A percentile compares a stretch with the other conserved stretches of the same genome.
Evolutionary conservation across 805 yeast genomes (phyloP).

Genomic region (Myxozyma udenii): DNA sequence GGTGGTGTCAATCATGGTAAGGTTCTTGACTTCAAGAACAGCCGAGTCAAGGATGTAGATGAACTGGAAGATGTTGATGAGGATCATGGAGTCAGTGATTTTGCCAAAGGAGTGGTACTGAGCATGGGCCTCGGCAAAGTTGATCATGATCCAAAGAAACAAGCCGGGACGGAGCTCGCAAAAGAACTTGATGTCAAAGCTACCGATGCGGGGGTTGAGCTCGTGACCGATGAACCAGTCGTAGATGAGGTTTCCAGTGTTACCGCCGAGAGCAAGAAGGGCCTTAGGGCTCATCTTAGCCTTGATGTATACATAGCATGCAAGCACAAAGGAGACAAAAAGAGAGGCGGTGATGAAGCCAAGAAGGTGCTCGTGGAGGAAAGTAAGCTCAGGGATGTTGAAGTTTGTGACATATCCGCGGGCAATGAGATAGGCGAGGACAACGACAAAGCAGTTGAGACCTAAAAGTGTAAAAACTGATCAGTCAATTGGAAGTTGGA

Average conservation of each 20-base stretch:
- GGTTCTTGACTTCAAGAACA: constrained; percentile 79
- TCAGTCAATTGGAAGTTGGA: no score
- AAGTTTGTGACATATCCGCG: constrained; percentile 55
- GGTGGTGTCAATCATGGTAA: constrained; percentile 93
- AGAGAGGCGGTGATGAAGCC: constrained; percentile 63
- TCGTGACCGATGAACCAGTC: constrained; percentile 95
- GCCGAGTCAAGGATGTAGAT: constrained; percentile 90
- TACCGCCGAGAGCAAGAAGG: constrained; percentile 82
- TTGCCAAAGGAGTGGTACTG: constrained; percentile 62
- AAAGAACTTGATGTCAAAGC: constrained; percentile 81
- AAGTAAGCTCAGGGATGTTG: constrained; percentile 57
- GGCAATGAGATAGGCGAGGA: constrained; percentile 45
- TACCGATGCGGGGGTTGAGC: constrained; percentile 82
- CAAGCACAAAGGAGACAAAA: constrained; percentile 59
- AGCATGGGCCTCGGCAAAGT: constrained; percentile 71
- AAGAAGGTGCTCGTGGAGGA: constrained; percentile 63
- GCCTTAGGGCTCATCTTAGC: constrained; percentile 65
- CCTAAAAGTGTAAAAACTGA: constrained; percentile 4
- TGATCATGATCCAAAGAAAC: constrained; percentile 76
- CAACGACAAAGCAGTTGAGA: constrained; percentile 44
- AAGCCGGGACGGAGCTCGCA: constrained; percentile 95
- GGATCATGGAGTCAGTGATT: constrained; percentile 66
- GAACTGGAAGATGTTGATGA: constrained; percentile 68
- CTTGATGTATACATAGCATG: constrained; percentile 60
- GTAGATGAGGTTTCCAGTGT: constrained; percentile 67